Evolutionary conservation across 1,139 yeast species (phyloP).

Genomic region (Sugiyamaella novakii): DNA sequence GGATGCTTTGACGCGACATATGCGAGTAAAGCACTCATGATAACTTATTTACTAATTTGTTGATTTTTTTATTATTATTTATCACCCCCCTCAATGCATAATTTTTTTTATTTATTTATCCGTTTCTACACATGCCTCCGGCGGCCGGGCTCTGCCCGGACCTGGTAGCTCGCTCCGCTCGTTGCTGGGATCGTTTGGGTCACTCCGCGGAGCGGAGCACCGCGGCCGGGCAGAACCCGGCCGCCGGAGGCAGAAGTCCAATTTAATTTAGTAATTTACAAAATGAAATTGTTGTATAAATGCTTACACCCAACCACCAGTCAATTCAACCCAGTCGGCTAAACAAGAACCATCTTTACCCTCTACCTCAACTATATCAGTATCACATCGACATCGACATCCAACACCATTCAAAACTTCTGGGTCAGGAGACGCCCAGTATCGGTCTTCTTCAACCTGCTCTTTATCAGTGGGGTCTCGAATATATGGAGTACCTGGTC

Average conservation of each 20-base stretch:
- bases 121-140: background rate
- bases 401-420: constrained; percentile 66
- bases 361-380: constrained; percentile 54
- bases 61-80: constrained; percentile 14
- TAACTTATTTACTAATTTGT: constrained; percentile 11
- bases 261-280: constrained; percentile 8
- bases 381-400: constrained; percentile 83
- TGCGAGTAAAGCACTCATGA: constrained; percentile 72
- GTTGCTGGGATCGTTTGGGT: too few species aligned
- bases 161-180: constrained; percentile 8
- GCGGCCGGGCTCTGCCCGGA: constrained; percentile 18
- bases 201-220: too few species aligned
- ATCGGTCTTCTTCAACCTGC: constrained; percentile 39
- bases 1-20: constrained; percentile 93
- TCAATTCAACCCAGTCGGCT: constrained; percentile 52
- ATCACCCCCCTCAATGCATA: constrained; percentile 19
- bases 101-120: background rate
- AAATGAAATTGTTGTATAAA: too few species aligned
- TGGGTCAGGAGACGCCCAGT: constrained; percentile 52
- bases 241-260: too few species aligned
- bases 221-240: too few species aligned
- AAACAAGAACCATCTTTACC: constrained; percentile 57
- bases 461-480: constrained; percentile 35
- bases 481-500: constrained; percentile 40
- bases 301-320: constrained; percentile 40